Conservation (phyloP, 805 yeast species). For the Helenozyma rhizophorensis region DNA sequence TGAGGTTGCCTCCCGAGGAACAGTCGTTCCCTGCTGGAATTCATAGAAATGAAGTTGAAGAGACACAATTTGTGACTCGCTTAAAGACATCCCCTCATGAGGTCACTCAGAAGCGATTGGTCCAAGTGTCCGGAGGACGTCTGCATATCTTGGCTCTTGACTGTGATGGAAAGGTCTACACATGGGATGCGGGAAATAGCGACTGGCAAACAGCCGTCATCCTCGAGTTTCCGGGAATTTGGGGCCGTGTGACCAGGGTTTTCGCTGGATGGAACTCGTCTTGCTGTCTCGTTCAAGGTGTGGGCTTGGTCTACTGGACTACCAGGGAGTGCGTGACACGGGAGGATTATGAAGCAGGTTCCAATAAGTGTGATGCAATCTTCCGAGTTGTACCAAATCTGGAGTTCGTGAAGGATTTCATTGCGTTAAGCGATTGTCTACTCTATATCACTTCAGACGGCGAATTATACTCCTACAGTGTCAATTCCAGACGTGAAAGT, state of each 20-base stretch:
- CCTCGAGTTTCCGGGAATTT: constrained; percentile 33
- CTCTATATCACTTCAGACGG: constrained; percentile 48
- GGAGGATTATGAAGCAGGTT: constrained; percentile 15
- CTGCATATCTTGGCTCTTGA: constrained; percentile 61
- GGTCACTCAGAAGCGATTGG: constrained; percentile 26
- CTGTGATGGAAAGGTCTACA: constrained; percentile 43
- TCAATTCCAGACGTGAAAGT: constrained; percentile 8
- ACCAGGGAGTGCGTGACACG: constrained; percentile 20
- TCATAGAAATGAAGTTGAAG: constrained; percentile 1
- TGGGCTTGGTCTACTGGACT: constrained; percentile 61
- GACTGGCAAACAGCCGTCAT: constrained; percentile 36
- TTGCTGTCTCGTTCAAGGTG: constrained; percentile 42
- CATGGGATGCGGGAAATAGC: constrained; percentile 53
- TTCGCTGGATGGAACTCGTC: constrained; percentile 67
- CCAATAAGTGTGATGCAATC: constrained; percentile 26
- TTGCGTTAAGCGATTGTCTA: constrained; percentile 49
- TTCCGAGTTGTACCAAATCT: constrained; percentile 39
- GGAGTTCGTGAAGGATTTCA: constrained; percentile 46
- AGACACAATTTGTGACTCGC: constrained; percentile 20
- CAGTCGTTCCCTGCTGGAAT: constrained; percentile 6
- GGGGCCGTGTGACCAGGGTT: constrained; percentile 37
- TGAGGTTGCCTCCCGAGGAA: constrained; percentile 21
- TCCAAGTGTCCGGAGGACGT: constrained; percentile 58
- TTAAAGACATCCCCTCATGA: constrained; percentile 15
- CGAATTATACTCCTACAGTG: constrained; percentile 31